Evolutionary conservation across 306 rosid species (phyloP).

Genomic region (Fagus sylvatica): DNA sequence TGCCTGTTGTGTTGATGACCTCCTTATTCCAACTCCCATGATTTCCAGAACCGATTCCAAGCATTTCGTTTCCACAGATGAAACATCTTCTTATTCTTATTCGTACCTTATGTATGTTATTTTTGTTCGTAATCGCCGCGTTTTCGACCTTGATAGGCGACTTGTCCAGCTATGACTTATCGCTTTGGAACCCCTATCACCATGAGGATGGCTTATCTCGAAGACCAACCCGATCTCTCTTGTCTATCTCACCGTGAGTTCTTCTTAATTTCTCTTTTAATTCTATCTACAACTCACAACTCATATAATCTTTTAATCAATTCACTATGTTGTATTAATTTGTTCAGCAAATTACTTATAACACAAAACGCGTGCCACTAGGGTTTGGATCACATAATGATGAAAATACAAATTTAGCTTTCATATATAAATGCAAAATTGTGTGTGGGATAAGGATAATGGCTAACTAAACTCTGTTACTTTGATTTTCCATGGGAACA

Average conservation of each 20-base stretch:
- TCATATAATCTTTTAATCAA: background rate
- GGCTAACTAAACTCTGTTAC: background rate
- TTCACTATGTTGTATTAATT: background rate
- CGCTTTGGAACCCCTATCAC: background rate
- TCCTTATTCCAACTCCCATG: background rate
- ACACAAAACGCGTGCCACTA: background rate
- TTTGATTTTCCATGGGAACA: conserved; percentile 27
- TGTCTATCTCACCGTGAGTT: conserved; percentile 53
- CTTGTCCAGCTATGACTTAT: conserved; percentile 17
- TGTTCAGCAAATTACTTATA: background rate
- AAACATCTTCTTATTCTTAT: background rate
- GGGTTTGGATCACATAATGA: too few species aligned
- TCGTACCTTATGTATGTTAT: background rate
- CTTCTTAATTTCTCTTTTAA: background rate
- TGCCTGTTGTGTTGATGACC: background rate
- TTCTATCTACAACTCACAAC: background rate
- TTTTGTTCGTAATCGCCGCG: background rate
- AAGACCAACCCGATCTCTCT: conserved; percentile 46
- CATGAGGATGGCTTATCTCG: conserved; percentile 16
- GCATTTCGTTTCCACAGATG: conserved; percentile 28
- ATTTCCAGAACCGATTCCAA: background rate
- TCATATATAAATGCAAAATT: background rate
- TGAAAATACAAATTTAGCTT: background rate
- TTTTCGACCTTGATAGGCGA: conserved; percentile 7
- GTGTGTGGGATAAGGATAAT: background rate